Base-by-base conservation (phyloP, 1,284 basidiomycete genomes). In the Leccinum fallax region DNA sequence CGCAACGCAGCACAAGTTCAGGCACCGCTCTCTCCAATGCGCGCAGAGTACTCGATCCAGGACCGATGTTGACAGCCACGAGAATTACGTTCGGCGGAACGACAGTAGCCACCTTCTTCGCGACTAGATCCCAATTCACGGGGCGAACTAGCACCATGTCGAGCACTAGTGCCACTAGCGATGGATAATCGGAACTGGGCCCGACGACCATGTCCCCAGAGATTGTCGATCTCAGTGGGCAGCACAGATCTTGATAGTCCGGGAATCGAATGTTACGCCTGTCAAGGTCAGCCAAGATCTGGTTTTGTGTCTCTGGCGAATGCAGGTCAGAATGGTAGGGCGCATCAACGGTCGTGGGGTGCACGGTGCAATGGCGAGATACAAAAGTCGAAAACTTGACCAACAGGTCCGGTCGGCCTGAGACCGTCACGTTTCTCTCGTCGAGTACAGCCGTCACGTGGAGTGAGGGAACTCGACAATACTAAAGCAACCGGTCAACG, bases 131-230 rank as follows among this genome's bases (percentile, higher is more conserved):
- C 84, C 86, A 88, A 63, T 84, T 80, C 43, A 87, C 84, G 0
- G 83, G 82, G 57, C 84, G 78, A 21, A 79, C 73, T 15, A 89
- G 76, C 13, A 87, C 74, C 83, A 87, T 83, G 67, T 87, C 82
- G n/a, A 88, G 69, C 24, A 87, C 76, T 26, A 74, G 68, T 58
- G 82, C 78, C 2, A 83, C 68, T 13, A 88, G 77, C 0, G 80
- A 76, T 30, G 66, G 69, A 55, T 67, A 61, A 24, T 60, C 63
- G 5, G 69, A 30, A 36, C 60, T 60, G 34, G 67, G 65, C 19
- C 16, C 26, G 9, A 65, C 64, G 55, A 82, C 71, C 6, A 74
- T 53, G 28, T 79, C 70, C 2, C 85, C 87, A 11, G 78, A 80
- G 34, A 78, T 72, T 0, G 82, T 83, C 2, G 81, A 86, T 54